Conservation (phyloP, 345 rosid species). For the Brassica rapa region DNA sequence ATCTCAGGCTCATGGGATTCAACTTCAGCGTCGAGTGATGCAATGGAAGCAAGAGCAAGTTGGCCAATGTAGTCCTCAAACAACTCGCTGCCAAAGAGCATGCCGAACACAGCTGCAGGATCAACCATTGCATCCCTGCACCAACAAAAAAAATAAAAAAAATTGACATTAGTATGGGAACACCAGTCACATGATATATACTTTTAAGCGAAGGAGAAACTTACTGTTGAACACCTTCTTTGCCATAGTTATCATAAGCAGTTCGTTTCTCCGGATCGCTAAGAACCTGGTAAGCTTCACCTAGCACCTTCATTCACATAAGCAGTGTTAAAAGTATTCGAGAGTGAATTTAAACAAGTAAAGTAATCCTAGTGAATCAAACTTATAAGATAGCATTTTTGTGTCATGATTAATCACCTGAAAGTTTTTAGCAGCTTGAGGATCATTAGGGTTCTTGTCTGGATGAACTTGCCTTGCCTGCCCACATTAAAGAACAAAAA, state of each 20-base stretch:
- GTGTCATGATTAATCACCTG: slow-evolving; percentile 52
- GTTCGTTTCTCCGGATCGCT: slow-evolving; percentile 90
- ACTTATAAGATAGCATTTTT: not conserved
- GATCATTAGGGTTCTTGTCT: slow-evolving; percentile 90
- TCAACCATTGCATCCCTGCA: slow-evolving; percentile 84
- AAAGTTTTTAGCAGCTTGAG: slow-evolving; percentile 87
- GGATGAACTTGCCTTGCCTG: slow-evolving; percentile 97
- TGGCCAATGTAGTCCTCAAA: slow-evolving; percentile 95
- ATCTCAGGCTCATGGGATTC: slow-evolving; percentile 53
- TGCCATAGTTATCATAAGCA: slow-evolving; percentile 83
- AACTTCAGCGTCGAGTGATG: slow-evolving; percentile 58
- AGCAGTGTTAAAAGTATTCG: slow-evolving; percentile 9
- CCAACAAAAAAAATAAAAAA: not conserved
- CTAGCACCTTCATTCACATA: slow-evolving; percentile 59
- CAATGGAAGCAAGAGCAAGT: slow-evolving; percentile 72
- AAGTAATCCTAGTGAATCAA: too few species aligned
- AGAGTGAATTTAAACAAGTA: too few species aligned
- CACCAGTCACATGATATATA: not conserved
- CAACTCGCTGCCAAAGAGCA: slow-evolving; percentile 85
- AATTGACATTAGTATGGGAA: not conserved
- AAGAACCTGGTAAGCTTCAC: slow-evolving; percentile 93
- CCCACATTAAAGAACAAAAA: not conserved
- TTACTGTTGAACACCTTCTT: slow-evolving; percentile 75
- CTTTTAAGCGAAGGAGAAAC: slow-evolving; percentile 34
- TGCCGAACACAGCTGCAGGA: slow-evolving; percentile 88